These are phyloP conservation scores for Lithohypha guttulata DNA, from an alignment of 2,329 filamentous ascomycete genomes.

Conservation along the genomic window DNA sequence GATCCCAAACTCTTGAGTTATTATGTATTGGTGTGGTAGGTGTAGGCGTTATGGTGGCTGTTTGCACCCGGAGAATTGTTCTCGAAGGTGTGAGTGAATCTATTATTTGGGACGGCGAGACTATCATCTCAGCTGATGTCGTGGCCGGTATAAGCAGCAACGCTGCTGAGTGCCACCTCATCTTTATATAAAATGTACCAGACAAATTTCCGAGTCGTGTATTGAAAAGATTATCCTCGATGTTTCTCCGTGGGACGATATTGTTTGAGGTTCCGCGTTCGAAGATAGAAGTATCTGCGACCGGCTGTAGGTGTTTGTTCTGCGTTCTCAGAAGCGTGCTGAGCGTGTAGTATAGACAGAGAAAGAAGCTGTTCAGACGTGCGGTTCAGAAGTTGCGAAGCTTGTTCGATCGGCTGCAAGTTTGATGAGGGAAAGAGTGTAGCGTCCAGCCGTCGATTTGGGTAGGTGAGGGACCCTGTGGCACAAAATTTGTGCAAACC, in stretches of 20 bases:
- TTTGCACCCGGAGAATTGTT: not conserved
- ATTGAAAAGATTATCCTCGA: not conserved
- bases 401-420: too few relatives aligned
- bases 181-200: too few relatives aligned
- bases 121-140: not conserved
- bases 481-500: not conserved
- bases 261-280: too few relatives aligned
- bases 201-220: too few relatives aligned
- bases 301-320: too few relatives aligned
- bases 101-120: not conserved
- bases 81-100: not conserved
- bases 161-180: not conserved
- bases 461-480: slow-evolving; percentile 10
- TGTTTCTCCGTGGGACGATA: too few relatives aligned
- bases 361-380: too few relatives aligned
- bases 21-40: not conserved
- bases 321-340: too few relatives aligned
- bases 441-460: too few relatives aligned
- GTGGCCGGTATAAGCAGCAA: slow-evolving; percentile 2
- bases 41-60: slow-evolving; percentile 1
- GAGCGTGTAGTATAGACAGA: too few relatives aligned
- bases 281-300: too few relatives aligned
- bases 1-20: slow-evolving; percentile 3
- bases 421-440: not conserved
- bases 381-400: too few relatives aligned